Base-by-base conservation (phyloP, 148 eudicot genomes). In the Chenopodium suecicum region DNA sequence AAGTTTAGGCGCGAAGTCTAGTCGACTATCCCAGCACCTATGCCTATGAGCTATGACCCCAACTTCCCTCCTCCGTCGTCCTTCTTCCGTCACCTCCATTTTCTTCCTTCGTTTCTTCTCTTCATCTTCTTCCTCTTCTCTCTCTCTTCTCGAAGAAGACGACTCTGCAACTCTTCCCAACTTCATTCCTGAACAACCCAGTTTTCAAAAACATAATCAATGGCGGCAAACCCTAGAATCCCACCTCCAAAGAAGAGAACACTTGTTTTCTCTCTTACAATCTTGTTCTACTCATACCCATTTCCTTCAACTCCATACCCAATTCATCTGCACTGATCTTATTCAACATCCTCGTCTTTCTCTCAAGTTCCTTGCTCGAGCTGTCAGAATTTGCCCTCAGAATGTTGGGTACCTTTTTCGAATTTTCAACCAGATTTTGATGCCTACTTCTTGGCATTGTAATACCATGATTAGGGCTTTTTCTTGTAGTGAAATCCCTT, bases 241-340 rank as follows among this genome's bases (percentile, higher is more conserved):
- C 46, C 78, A 62, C 47, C 37, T 68, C 78, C 78, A 78, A 29
- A 77, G 73, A 63, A 81, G 41, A 73, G 22, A 85, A n/a, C 70
- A 29, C 48, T 37, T 58, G 79, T 86, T 78, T 23, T 75, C 86
- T 10, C 86, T 90, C 71, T 66, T 91, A 25, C 87, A 88, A 81
- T 87, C 92, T 73, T 86, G 81, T 73, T 79, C 81, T 10, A 41
- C 25, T 22, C 67, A 69, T 29, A 17, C 83, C 82, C 93, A 87
- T 31, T 80, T 92, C 9, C 87, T 70, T 31, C 92, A 92, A 87
- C 69, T 92, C 73, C 96, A 92, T 58, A 81, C 92, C 81, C 90
- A 89, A 27, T 88, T 92, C 83, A 71, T 90, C 78, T 82, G 86
- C 11, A 76, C 85, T 31, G 44, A 84, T 31, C 74, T 71, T 73